A percentile compares a stretch with the other conserved stretches of the same genome.
phyloP scores from a whole-genome alignment of 345 rosid genomes.

The Limnanthes douglasii region DNA sequence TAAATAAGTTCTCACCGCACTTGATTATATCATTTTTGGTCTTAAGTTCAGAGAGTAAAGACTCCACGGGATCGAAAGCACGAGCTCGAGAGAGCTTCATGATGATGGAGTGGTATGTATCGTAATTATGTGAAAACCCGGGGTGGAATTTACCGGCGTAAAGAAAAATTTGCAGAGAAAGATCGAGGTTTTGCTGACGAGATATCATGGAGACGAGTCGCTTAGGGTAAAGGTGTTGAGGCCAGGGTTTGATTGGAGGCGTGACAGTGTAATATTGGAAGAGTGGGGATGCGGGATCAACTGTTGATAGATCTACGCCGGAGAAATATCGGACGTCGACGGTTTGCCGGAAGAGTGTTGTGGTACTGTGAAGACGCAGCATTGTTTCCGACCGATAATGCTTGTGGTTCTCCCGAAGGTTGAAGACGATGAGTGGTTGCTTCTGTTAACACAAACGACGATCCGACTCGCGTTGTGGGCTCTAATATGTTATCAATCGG shows the following conservation, averaged over 20 bases:
- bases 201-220: constrained; percentile 60
- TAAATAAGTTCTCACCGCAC: constrained; percentile 65
- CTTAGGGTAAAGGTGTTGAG: constrained; percentile 58
- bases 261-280: constrained; percentile 31
- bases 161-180: constrained; percentile 74
- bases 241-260: constrained; percentile 87
- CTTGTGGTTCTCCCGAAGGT: no score
- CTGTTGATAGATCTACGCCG: neutral
- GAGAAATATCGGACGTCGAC: constrained; percentile 2
- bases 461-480: no score
- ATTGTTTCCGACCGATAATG: no score
- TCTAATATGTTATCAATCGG: no score
- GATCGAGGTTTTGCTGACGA: constrained; percentile 71
- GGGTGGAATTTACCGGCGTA: constrained; percentile 73
- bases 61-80: constrained; percentile 49
- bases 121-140: constrained; percentile 45
- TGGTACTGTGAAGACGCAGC: neutral
- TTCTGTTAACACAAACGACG: no score
- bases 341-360: constrained; percentile 3
- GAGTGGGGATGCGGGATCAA: constrained; percentile 6
- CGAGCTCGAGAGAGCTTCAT: constrained; percentile 76
- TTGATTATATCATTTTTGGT: constrained; percentile 23
- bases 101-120: constrained; percentile 66
- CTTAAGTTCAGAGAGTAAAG: constrained; percentile 39
- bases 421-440: no score